Percentiles rank a stretch among this genome's conserved stretches.
phyloP scores from a whole-genome alignment of 1,284 basidiomycete species.

The Xerocomus cyaneibrunnescens region DNA sequence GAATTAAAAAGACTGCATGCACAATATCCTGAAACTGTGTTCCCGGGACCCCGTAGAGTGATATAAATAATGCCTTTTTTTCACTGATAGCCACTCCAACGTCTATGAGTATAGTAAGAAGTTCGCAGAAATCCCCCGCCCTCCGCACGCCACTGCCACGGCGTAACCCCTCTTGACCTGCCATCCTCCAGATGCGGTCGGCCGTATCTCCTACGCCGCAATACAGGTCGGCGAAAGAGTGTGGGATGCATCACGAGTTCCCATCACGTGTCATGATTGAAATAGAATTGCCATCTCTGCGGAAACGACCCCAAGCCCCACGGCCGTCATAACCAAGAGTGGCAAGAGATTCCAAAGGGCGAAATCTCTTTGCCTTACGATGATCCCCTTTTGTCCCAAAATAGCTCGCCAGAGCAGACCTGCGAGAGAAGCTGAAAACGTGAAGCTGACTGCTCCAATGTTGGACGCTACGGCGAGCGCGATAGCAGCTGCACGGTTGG shows the following conservation, averaged over 20 bases:
- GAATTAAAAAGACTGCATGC: too few species aligned
- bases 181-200: too few species aligned
- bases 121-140: too few species aligned
- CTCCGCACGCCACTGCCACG: too few species aligned
- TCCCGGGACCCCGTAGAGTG: too few species aligned
- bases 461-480: constrained; percentile 84
- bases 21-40: too few species aligned
- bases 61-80: too few species aligned
- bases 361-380: constrained; percentile 68
- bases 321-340: constrained; percentile 50
- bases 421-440: constrained; percentile 88
- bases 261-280: constrained; percentile 7
- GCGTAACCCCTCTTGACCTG: too few species aligned
- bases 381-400: constrained; percentile 75
- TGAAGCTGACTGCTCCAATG: constrained; percentile 90
- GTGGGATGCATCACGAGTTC: background rate
- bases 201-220: too few species aligned
- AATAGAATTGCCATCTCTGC: constrained; percentile 65
- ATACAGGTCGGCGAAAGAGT: background rate
- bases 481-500: constrained; percentile 46
- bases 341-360: constrained; percentile 71
- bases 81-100: too few species aligned
- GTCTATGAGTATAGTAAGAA: too few species aligned
- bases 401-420: constrained; percentile 88
- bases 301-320: constrained; percentile 56